phyloP scores from a whole-genome alignment of 2,329 filamentous ascomycete species.

The Lecanicillium sp. region DNA sequence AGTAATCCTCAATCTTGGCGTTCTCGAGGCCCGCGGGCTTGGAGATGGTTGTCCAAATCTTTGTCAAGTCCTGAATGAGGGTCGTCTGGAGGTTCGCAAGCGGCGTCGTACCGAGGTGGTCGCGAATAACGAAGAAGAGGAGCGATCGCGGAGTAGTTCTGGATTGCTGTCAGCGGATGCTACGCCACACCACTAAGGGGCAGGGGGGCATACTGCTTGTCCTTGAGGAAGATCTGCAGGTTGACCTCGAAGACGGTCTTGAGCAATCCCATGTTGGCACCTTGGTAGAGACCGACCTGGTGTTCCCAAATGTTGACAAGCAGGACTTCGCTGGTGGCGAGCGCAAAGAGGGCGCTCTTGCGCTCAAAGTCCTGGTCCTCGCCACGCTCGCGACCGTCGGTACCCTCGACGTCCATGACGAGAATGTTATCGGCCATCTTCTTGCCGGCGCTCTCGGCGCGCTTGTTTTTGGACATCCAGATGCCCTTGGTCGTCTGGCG shows the following conservation, averaged over 20 bases:
- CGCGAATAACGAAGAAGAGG: conserved; percentile 97
- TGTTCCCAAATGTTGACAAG: conserved; percentile 99
- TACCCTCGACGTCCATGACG: conserved; percentile 99
- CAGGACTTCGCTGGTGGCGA: conserved; percentile 94
- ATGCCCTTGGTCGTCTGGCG: conserved; percentile 98
- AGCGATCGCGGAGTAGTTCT: conserved; percentile 84
- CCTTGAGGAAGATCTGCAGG: conserved; percentile 91
- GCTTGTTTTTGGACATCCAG: conserved; percentile 98
- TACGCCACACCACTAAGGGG: neutral
- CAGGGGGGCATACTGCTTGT: conserved; percentile 64
- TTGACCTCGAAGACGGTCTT: conserved; percentile 99
- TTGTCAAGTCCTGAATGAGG: conserved; percentile 79
- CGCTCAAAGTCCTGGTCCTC: conserved; percentile 99
- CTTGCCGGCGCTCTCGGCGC: conserved; percentile 40
- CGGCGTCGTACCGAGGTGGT: conserved; percentile 89
- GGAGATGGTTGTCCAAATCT: conserved; percentile 88
- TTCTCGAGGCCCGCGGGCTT: conserved; percentile 86
- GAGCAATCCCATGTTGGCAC: conserved; percentile 95
- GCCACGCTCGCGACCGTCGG: conserved; percentile 89
- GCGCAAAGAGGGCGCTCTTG: conserved; percentile 93
- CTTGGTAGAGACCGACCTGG: conserved; percentile 95
- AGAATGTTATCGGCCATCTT: conserved; percentile 95
- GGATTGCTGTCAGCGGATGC: conserved; percentile 18
- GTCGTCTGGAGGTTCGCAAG: conserved; percentile 86
- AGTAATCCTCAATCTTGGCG: conserved; percentile 91